Conservation (phyloP, 1,284 basidiomycete genomes). For the Leccinum pseudoinsigne region DNA sequence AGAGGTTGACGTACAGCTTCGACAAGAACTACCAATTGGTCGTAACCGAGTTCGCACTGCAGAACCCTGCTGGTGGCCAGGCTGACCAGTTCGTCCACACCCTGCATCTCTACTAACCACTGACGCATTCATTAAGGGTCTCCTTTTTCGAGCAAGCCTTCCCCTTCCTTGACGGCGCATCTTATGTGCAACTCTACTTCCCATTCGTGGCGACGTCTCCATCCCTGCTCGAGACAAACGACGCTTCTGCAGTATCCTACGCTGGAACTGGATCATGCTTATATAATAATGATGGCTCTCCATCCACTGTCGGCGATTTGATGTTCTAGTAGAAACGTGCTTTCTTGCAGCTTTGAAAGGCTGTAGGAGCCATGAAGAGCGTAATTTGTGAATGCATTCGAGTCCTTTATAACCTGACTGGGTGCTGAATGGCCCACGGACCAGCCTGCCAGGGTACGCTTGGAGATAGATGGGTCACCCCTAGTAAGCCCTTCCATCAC, state of each 20-base stretch:
- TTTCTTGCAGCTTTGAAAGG: background rate
- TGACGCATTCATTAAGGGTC: constrained; percentile 20
- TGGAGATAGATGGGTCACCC: background rate
- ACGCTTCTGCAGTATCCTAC: constrained; percentile 8
- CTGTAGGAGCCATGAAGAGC: background rate
- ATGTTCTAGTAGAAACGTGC: constrained; percentile 13
- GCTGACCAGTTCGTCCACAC: constrained; percentile 31
- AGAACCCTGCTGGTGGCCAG: constrained; percentile 34
- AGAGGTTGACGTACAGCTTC: constrained; percentile 7
- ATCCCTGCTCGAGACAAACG: constrained; percentile 20
- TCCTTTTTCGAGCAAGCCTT: constrained; percentile 36
- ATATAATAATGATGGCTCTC: constrained; percentile 25
- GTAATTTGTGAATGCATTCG: background rate
- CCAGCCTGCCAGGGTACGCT: background rate
- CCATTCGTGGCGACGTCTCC: constrained; percentile 36
- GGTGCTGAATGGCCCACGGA: background rate
- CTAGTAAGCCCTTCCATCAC: background rate
- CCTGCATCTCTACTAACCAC: background rate
- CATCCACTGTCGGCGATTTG: constrained; percentile 26
- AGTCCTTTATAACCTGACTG: background rate
- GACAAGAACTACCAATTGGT: constrained; percentile 22
- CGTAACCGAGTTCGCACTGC: constrained; percentile 35
- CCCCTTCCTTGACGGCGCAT: constrained; percentile 29
- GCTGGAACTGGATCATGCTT: constrained; percentile 32
- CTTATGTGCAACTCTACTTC: constrained; percentile 37